Conservation (phyloP, 495 filamentous ascomycete species). For the Annulohypoxylon maeteangense region DNA sequence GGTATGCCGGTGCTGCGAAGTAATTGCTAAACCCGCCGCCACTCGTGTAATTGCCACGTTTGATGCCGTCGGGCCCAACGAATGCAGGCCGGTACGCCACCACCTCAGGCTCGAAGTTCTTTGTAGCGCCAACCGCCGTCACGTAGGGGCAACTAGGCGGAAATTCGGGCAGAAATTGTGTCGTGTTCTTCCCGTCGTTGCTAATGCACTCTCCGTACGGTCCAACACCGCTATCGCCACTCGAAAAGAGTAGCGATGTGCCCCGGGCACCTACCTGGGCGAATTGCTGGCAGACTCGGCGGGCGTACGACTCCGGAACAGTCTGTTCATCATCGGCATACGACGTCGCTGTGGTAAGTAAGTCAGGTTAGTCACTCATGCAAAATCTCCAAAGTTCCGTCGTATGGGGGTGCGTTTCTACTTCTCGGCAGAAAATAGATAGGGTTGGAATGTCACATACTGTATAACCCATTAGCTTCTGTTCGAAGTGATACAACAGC, state of each 20-base stretch:
- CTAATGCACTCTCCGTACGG: constrained; percentile 64
- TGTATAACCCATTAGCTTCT: constrained; percentile 26
- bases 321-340: constrained; percentile 87
- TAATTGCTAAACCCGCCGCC: constrained; percentile 77
- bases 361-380: constrained; percentile 24
- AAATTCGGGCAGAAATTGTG: constrained; percentile 76
- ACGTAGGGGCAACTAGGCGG: constrained; percentile 78
- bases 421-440: not conserved
- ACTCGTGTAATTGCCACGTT: constrained; percentile 54
- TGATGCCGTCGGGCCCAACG: constrained; percentile 39
- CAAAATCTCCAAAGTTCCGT: not conserved
- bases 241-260: constrained; percentile 77
- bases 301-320: constrained; percentile 73
- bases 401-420: not conserved
- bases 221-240: constrained; percentile 79
- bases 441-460: constrained; percentile 23
- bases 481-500: not conserved
- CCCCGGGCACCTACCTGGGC: constrained; percentile 76
- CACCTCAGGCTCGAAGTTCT: constrained; percentile 67
- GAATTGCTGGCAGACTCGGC: constrained; percentile 74
- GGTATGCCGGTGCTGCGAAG: constrained; percentile 70
- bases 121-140: constrained; percentile 77
- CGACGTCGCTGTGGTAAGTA: constrained; percentile 63
- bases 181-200: constrained; percentile 75
- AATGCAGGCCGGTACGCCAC: constrained; percentile 57